phyloP scores from a whole-genome alignment of 2,329 filamentous ascomycete species.

The Teratosphaeriaceae sp. region DNA sequence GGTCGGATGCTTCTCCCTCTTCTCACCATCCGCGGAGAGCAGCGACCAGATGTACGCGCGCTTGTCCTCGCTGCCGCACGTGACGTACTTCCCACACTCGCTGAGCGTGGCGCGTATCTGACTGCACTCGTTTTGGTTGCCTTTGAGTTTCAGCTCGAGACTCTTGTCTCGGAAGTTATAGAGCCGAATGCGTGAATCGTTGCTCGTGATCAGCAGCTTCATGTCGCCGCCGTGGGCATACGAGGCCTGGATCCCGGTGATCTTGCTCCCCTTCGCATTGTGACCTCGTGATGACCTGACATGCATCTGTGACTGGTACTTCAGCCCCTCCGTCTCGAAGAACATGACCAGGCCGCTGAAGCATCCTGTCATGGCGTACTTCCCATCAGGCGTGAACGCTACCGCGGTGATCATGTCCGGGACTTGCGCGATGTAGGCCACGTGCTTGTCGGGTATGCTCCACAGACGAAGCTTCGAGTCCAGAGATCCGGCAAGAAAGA shows the following conservation, averaged over 20 bases:
- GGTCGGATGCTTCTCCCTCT: constrained; percentile 71
- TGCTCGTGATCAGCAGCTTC: constrained; percentile 86
- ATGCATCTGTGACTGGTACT: constrained; percentile 76
- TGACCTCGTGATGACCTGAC: constrained; percentile 89
- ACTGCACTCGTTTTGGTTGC: constrained; percentile 81
- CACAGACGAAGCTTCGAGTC: constrained; percentile 84
- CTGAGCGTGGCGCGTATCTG: constrained; percentile 88
- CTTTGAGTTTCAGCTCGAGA: constrained; percentile 83
- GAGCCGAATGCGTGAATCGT: constrained; percentile 84
- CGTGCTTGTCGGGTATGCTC: constrained; percentile 95
- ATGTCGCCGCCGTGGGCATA: constrained; percentile 57
- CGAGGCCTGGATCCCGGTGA: constrained; percentile 83
- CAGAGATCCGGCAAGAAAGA: constrained; percentile 89
- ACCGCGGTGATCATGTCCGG: constrained; percentile 91
- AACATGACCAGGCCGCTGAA: constrained; percentile 81
- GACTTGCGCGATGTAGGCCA: constrained; percentile 71
- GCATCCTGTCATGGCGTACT: constrained; percentile 80
- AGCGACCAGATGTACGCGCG: constrained; percentile 86
- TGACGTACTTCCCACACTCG: constrained; percentile 77
- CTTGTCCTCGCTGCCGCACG: constrained; percentile 88
- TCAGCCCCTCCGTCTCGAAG: constrained; percentile 87
- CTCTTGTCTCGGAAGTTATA: constrained; percentile 83
- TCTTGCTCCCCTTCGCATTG: constrained; percentile 95
- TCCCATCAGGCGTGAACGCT: constrained; percentile 87
- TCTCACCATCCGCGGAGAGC: constrained; percentile 51